phyloP scores from a whole-genome alignment of 2,329 filamentous ascomycete genomes.

The Calonectria pseudoreteaudii region DNA sequence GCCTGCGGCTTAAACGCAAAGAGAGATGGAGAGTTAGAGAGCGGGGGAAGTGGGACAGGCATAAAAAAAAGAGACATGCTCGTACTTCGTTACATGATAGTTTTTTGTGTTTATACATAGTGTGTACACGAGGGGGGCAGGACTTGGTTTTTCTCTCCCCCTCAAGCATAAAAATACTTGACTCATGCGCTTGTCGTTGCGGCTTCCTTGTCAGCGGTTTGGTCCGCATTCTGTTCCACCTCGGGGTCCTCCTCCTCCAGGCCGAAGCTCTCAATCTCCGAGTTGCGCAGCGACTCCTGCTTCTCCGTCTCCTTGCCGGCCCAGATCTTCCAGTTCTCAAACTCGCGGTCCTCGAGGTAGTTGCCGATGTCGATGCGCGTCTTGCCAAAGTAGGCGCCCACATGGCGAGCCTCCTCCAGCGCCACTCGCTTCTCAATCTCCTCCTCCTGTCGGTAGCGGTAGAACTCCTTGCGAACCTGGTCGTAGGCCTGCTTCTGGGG shows the following conservation, averaged over 20 bases:
- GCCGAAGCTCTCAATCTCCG: slow-evolving; percentile 58
- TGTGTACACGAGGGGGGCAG: slow-evolving; percentile 31
- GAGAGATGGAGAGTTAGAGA: neutral
- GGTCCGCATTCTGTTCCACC: slow-evolving; percentile 41
- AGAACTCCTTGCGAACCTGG: slow-evolving; percentile 88
- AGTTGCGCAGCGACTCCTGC: slow-evolving; percentile 53
- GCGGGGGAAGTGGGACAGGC: neutral
- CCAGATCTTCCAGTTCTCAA: slow-evolving; percentile 89
- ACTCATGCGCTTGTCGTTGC: slow-evolving; percentile 31
- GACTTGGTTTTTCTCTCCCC: neutral
- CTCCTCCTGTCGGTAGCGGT: slow-evolving; percentile 82
- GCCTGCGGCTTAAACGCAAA: slow-evolving; percentile 11
- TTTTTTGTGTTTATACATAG: slow-evolving; percentile 31
- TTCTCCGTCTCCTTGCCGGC: slow-evolving; percentile 64
- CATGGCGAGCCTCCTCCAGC: slow-evolving; percentile 85
- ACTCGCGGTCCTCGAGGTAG: slow-evolving; percentile 82
- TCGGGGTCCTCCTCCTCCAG: slow-evolving; percentile 46
- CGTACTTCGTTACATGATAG: slow-evolving; percentile 32
- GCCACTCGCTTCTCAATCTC: slow-evolving; percentile 87
- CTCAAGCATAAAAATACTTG: slow-evolving; percentile 13
- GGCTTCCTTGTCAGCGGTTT: slow-evolving; percentile 21
- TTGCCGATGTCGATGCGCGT: slow-evolving; percentile 80
- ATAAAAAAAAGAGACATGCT: neutral
- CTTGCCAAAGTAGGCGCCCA: slow-evolving; percentile 91
- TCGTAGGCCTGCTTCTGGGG: slow-evolving; percentile 83